Evolutionary conservation across 2,329 filamentous ascomycete genomes (phyloP), one percentile per base, ranked within the genome.

Genomic region (Emmonsiellopsis sp.): DNA sequence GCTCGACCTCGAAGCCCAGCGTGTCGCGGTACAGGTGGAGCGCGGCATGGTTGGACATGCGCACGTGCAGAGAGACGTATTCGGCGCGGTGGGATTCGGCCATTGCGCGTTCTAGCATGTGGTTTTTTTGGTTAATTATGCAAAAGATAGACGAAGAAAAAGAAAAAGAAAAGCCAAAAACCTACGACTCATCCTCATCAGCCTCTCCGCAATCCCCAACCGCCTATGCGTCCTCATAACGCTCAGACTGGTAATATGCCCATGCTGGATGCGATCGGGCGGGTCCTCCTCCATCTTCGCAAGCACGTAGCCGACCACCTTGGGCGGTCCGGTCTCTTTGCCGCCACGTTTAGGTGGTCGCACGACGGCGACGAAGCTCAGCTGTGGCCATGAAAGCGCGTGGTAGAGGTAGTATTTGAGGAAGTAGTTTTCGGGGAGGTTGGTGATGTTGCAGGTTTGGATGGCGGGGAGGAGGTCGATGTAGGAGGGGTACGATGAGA

Each of bases 371-470:
- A 98, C 92, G 73, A 91, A 97, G 73, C 86, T 92, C 60, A 98
- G 83, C 74, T 97, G 92, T 45, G 93, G 93, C 93, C 93, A 98
- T 63, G 90, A 95, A 61, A 97, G 84, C 13, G 92, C 91, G 74
- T 98, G 93, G 81, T 98, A 98, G 66, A 98, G 84, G 77, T 98
- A 98, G 80, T 98, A 98, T 81, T 98, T 98, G 74, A 95, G 88
- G 72, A 97, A 97, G 82, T 98, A 98, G 79, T 98, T 98, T 74
- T 98, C 93, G 60, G 93, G 93, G 52, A 98, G 81, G 77, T 98
- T 98, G 71, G 94, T 95, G 69, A 98, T 91, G 78, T 98, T 97
- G 68, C 92, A 92, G 72, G 94, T 90, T 76, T 98, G 93, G 68
- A 98, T 86, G 59, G 88, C 78, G 61, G 83, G 85, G 61, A 98